Base-by-base conservation (phyloP, 257 asterid genomes). In the Solanum tacnaense region DNA sequence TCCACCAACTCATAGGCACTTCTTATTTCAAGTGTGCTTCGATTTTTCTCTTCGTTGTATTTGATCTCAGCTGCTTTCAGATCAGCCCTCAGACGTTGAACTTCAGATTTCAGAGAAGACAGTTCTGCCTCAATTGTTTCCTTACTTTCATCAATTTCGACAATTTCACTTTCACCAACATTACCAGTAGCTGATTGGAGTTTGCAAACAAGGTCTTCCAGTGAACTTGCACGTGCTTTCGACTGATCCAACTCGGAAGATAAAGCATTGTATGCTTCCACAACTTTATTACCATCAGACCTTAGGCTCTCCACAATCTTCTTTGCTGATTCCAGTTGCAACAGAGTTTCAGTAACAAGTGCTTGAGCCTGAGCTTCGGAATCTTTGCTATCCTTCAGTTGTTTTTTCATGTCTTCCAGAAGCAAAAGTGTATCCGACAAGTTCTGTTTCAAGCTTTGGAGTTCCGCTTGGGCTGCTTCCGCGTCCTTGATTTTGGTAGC, bases 261-360 rank as follows among this genome's bases (percentile, higher is more conserved):
- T 10, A 93, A 38, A 20, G 92, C 89, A 65, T 90, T 92, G 70
- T 90, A 91, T 1, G 88, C 93, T 87, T 96, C 96, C 8, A 76
- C 88, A 73, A 91, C 88, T 87, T 93, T 94, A 29, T 86, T n/a
- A 35, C 98, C 98, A 52, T 91, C 98, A 1, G 91, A 91, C 68
- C 92, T 90, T 18, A 96, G 94, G 27, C 87, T 58, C 88, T 94
- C 98, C 75, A 91, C 95, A 34, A 92, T 89, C 90, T 44, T 92
- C 83, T 92, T 95, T 0, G 98, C 97, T 23, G 94, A 76, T 92
- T 95, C 98, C 12, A 97, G 93, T 81, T 96, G 98, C 67, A 67
- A 52, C 58, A 94, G 93, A 31, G 98, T 97, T 91, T 94, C 98
- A 39, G 90, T 88, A 29, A 92, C 94, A 25, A 93, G 88, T 9